Evolutionary conservation across 768 basidiomycete species (phyloP).

Genomic region (Rubroboletus pulcherrimus): DNA sequence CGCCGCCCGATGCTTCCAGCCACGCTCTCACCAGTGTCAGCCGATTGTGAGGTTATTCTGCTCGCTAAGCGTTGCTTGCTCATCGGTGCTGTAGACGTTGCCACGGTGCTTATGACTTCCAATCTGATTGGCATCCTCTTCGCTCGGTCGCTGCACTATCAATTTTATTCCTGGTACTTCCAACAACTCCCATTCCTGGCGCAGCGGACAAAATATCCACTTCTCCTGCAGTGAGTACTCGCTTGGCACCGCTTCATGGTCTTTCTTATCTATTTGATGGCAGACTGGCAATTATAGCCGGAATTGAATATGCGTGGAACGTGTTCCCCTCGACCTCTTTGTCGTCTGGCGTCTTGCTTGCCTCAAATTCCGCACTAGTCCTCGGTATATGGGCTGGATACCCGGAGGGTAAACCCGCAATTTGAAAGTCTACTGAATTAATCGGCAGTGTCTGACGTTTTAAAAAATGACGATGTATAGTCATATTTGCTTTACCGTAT

Average conservation of each 20-base stretch:
- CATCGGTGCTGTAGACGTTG: conserved; percentile 52
- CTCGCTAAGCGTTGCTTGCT: conserved; percentile 9
- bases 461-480: background rate
- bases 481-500: background rate
- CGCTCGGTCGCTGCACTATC: conserved; percentile 94
- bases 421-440: background rate
- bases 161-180: conserved; percentile 98
- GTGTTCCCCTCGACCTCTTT: conserved; percentile 73
- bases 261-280: background rate
- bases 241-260: background rate
- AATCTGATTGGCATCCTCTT: conserved; percentile 91
- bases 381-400: conserved; percentile 54
- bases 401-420: conserved; percentile 34
- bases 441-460: background rate
- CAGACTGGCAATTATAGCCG: conserved; percentile 58
- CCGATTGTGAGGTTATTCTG: conserved; percentile 55
- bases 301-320: conserved; percentile 86
- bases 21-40: conserved; percentile 41
- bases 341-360: conserved; percentile 56
- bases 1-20: conserved; percentile 49
- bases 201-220: conserved; percentile 68
- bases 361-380: conserved; percentile 49
- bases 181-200: conserved; percentile 83
- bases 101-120: conserved; percentile 81
- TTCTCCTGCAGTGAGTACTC: conserved; percentile 53